Base-by-base conservation (phyloP, 2,329 filamentous ascomycete species). In the Alternaria arbusti region DNA sequence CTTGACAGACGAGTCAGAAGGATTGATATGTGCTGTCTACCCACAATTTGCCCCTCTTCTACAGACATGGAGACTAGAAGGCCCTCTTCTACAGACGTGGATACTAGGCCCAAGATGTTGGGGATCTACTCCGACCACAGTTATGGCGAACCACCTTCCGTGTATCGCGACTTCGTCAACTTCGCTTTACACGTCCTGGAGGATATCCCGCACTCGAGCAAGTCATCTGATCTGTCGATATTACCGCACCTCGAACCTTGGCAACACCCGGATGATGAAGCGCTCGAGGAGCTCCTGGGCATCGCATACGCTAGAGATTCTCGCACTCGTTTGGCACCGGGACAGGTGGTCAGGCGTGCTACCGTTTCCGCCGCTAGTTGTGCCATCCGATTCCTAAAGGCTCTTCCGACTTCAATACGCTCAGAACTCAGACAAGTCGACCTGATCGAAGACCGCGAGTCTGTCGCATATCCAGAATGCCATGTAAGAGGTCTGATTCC, bases 181-280 rank as follows among this genome's bases (percentile, higher is more conserved):
- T 36, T n/a, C 15, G 1, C 15, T n/a, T n/a, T 36, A 0, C 1
- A 1, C 0, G 1, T 36, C 4, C 1, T 36, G 2, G 1, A 36
- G 32, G 4, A 9, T 0, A n/a, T 15, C 15, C 32, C 32, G 0
- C 15, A n/a, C n/a, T n/a, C n/a, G n/a, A n/a, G n/a, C n/a, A n/a
- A n/a, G n/a, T n/a, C n/a, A n/a, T n/a, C n/a, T n/a, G n/a, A n/a
- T n/a, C n/a, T n/a, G n/a, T n/a, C n/a, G n/a, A n/a, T n/a, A n/a
- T n/a, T 36, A 5, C 32, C 32, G 32, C 32, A 36, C 15, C 32
- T 36, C 32, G 15, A 36, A 0, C 32, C 32, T n/a, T 36, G 32
- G 32, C 32, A 36, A n/a, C 1, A 9, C 8, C 15, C 32, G 4
- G 32, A 36, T 36, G 32, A 36, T 36, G 15, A 36, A 1, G 32